These are phyloP conservation scores for Eucalyptus pauciflora DNA, from an alignment of 345 rosid genomes.

Conservation along the genomic window DNA sequence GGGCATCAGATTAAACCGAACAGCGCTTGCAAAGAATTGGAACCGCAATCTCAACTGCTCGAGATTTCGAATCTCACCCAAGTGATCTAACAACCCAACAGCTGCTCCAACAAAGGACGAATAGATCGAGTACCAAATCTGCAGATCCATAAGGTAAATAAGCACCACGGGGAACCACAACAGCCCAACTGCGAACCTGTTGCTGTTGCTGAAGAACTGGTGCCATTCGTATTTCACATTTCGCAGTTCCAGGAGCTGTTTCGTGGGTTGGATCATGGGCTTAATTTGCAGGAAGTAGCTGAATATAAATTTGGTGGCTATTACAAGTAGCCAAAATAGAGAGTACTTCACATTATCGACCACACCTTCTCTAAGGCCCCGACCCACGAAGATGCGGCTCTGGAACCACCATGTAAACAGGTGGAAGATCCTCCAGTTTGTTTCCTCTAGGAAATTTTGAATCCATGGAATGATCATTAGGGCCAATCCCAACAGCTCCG, in stretches of 20 bases:
- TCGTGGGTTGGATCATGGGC: neutral
- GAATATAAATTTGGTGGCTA: neutral
- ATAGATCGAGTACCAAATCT: slow-evolving; percentile 63
- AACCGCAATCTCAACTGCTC: slow-evolving; percentile 77
- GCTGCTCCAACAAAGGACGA: slow-evolving; percentile 75
- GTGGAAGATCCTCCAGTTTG: neutral
- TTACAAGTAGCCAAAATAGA: neutral
- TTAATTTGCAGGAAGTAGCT: neutral
- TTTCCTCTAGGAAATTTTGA: neutral
- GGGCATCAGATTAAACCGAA: slow-evolving; percentile 86
- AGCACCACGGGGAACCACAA: slow-evolving; percentile 74
- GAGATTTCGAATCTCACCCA: slow-evolving; percentile 87
- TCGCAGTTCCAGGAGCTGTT: neutral
- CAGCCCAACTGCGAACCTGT: slow-evolving; percentile 51
- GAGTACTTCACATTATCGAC: neutral
- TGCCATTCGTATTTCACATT: neutral
- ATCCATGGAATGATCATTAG: neutral
- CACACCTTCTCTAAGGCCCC: neutral
- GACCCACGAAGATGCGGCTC: neutral
- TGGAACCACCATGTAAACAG: neutral
- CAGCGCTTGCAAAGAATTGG: slow-evolving; percentile 89
- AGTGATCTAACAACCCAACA: slow-evolving; percentile 74
- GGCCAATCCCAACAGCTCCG: neutral
- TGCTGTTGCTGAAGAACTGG: slow-evolving; percentile 8
- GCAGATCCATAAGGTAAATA: slow-evolving; percentile 84